These are phyloP conservation scores for Vitis rupestris DNA, from an alignment of 164 flowering plant species.

Conservation along the genomic window DNA sequence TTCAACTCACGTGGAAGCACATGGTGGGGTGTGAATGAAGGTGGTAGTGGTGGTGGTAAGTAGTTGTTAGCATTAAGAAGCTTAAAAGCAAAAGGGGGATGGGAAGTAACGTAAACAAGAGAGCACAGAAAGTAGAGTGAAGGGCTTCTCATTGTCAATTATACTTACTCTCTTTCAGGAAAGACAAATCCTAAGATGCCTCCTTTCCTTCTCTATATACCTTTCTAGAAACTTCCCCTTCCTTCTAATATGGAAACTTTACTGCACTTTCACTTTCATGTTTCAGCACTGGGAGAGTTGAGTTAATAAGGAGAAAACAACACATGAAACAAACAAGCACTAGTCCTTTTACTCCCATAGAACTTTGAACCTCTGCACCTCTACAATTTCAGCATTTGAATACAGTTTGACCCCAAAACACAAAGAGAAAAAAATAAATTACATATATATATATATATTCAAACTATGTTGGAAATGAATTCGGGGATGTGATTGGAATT, in stretches of 20 bases:
- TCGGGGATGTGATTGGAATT: constrained; percentile 1
- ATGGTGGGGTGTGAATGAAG: constrained; percentile 4
- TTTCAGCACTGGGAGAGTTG: constrained; percentile 15
- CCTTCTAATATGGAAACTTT: constrained; percentile 26
- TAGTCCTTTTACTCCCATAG: constrained; percentile 25
- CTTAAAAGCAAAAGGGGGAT: neutral
- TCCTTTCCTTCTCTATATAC: constrained; percentile 37
- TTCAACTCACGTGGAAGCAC: constrained; percentile 11
- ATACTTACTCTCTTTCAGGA: constrained; percentile 29
- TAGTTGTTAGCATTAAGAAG: constrained; percentile 6
- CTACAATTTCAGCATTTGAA: neutral
- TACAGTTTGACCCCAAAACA: no score
- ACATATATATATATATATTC: neutral
- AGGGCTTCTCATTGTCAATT: constrained; percentile 22
- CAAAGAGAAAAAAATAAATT: no score
- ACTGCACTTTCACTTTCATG: constrained; percentile 42
- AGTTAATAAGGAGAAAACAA: constrained; percentile 47
- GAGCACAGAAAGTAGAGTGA: constrained; percentile 30
- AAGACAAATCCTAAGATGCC: constrained; percentile 61
- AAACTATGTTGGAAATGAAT: neutral
- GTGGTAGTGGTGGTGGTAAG: neutral
- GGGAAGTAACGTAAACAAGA: constrained; percentile 25
- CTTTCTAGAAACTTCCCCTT: constrained; percentile 52
- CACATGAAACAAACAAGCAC: constrained; percentile 48
- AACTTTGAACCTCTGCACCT: constrained; percentile 26